Base-by-base conservation (phyloP, 2,329 filamentous ascomycete genomes). In the Trichocomaceae sp. region DNA sequence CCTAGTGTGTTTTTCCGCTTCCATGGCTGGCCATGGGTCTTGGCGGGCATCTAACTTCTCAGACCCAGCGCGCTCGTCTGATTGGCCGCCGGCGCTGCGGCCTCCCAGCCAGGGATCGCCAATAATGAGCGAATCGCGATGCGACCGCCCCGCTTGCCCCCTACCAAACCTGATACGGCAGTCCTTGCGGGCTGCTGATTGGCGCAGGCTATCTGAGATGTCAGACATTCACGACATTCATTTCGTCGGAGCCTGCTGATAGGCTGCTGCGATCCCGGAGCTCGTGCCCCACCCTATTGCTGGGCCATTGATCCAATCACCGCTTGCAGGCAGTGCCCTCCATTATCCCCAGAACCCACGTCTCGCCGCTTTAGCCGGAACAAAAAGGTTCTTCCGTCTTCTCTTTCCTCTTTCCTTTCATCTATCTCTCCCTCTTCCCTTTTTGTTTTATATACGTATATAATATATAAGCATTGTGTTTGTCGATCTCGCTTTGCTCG, bases 341-440 rank as follows among this genome's bases (percentile, higher is more conserved):
- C 61, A 62, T 52, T 26, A 31, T 53, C 51, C 45, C 65, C 61
- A 62, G 51, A 63, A 63, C 63, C 57, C 56, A 61, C 61, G 45
- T 54, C 61, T 61, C 58, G 67, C 69, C 64, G 69, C 68, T 70
- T 69, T 69, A 65, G 59, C 54, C 44, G 55, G 62, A 66, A 64
- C 69, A 69, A 69, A 68, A 60, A 64, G 61, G 54, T 60, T 60
- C 57, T 55, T 55, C 52, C 54, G 47, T 46, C 41, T 56, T 46
- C 41, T 50, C 59, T 58, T 50, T 57, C 52, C 58, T 54, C 50
- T 59, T 61, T 56, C 52, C 53, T 61, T 56, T 49, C 49, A 35
- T 47, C 23, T 29, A 8, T 8, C 8, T 8, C 8, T 6, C 26
- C 26, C 23, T 26, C 39, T 45, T 52, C 29, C 19, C 15, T 39